phyloP scores from a whole-genome alignment of 768 basidiomycete species.

The Trametes sanguinea region DNA sequence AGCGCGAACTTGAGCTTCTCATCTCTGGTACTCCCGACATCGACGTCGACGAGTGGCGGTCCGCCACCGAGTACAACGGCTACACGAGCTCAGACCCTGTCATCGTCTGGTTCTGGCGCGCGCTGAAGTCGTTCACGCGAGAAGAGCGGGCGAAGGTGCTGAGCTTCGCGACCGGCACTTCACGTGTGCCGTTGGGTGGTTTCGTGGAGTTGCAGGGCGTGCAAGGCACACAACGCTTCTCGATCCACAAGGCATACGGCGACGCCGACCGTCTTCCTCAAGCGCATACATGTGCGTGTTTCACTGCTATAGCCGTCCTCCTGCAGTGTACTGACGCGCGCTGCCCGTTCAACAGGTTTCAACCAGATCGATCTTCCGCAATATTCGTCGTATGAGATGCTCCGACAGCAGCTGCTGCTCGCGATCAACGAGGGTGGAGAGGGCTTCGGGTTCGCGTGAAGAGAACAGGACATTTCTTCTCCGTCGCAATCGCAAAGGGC shows the following conservation, averaged over 20 bases:
- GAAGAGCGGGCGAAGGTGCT: slow-evolving; percentile 96
- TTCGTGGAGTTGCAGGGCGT: slow-evolving; percentile 96
- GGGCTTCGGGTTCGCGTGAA: slow-evolving; percentile 84
- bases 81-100: slow-evolving; percentile 90
- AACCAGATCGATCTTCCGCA: slow-evolving; percentile 94
- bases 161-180: slow-evolving; percentile 94
- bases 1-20: slow-evolving; percentile 89
- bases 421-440: slow-evolving; percentile 97
- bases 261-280: slow-evolving; percentile 83
- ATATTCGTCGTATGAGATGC: slow-evolving; percentile 95
- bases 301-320: background rate
- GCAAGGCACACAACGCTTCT: slow-evolving; percentile 92
- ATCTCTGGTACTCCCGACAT: slow-evolving; percentile 99
- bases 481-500: slow-evolving; percentile 7
- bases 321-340: slow-evolving; percentile 8
- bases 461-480: slow-evolving; percentile 1
- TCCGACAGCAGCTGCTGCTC: slow-evolving; percentile 84
- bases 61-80: slow-evolving; percentile 88
- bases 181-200: slow-evolving; percentile 90
- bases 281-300: slow-evolving; percentile 80
- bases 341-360: slow-evolving; percentile 58
- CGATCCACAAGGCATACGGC: slow-evolving; percentile 92
- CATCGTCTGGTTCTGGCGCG: slow-evolving; percentile 99
- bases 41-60: slow-evolving; percentile 96
- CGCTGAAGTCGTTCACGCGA: slow-evolving; percentile 94